A percentile compares a stretch with the other conserved stretches of the same genome.
Conservation (phyloP, 306 rosid genomes). For the Pterocarpus santalinus region DNA sequence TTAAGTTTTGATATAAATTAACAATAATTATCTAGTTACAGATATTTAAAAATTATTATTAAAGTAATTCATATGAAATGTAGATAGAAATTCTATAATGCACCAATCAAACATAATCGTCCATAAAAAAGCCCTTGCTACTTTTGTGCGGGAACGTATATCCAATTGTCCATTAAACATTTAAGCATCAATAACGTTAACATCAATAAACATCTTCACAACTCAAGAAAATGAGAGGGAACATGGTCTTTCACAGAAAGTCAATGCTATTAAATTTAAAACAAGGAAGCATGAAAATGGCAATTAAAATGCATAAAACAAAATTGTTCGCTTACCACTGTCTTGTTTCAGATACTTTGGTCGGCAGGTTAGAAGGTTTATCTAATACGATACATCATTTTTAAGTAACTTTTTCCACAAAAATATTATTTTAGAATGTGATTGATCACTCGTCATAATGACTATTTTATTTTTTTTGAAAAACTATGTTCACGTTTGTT, state of each 20-base stretch:
- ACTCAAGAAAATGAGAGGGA: conserved; percentile 37
- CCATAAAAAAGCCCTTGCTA: neutral
- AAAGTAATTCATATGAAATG: no score
- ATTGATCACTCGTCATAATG: no score
- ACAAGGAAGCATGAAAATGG: neutral
- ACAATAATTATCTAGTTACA: no score
- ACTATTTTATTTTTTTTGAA: no score
- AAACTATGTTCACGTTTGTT: no score
- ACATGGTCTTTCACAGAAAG: neutral
- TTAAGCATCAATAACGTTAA: neutral
- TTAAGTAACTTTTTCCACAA: no score
- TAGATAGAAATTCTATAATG: neutral
- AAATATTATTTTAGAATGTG: no score
- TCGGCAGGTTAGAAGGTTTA: no score
- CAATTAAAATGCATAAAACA: neutral
- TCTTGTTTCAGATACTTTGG: no score
- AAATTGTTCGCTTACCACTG: neutral
- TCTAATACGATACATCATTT: no score
- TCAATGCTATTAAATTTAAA: neutral
- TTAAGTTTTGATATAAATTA: neutral
- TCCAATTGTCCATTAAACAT: no score
- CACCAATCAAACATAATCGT: neutral
- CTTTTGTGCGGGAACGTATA: neutral
- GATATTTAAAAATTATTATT: no score
- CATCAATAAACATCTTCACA: conserved; percentile 34